Conservation (phyloP, 306 rosid genomes). For the Dalbergia oliveri region DNA sequence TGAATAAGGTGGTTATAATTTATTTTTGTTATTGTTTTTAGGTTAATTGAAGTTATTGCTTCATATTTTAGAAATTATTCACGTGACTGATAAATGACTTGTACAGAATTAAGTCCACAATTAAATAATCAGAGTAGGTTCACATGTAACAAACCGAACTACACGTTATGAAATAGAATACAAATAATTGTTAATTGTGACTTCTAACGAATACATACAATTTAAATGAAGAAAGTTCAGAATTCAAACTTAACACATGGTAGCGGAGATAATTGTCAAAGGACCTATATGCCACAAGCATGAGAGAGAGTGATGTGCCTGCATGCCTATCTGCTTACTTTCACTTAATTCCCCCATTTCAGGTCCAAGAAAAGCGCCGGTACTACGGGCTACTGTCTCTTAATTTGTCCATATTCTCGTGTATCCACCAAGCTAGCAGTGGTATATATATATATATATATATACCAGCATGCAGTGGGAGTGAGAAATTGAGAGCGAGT, state of each 20-base stretch:
- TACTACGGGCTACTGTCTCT: constrained; percentile 44
- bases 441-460: too few species aligned
- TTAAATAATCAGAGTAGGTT: constrained; percentile 4
- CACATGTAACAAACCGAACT: constrained; percentile 5
- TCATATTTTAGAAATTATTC: neutral
- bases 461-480: neutral
- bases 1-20: too few species aligned
- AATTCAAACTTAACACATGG: constrained; percentile 40
- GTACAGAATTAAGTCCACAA: neutral
- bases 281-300: neutral
- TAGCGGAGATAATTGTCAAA: constrained; percentile 13
- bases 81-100: constrained; percentile 14
- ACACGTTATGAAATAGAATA: constrained; percentile 21
- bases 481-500: neutral
- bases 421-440: neutral
- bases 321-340: neutral
- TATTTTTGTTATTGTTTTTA: too few species aligned
- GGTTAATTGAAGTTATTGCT: too few species aligned
- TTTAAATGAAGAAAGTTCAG: neutral
- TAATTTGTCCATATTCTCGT: constrained; percentile 42
- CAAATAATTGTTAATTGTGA: too few species aligned
- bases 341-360: constrained; percentile 38
- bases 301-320: neutral
- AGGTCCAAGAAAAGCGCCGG: constrained; percentile 58
- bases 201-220: neutral